These are phyloP conservation scores for Rhizopogon roseolus DNA, from an alignment of 768 basidiomycete genomes.

Conservation along the genomic window DNA sequence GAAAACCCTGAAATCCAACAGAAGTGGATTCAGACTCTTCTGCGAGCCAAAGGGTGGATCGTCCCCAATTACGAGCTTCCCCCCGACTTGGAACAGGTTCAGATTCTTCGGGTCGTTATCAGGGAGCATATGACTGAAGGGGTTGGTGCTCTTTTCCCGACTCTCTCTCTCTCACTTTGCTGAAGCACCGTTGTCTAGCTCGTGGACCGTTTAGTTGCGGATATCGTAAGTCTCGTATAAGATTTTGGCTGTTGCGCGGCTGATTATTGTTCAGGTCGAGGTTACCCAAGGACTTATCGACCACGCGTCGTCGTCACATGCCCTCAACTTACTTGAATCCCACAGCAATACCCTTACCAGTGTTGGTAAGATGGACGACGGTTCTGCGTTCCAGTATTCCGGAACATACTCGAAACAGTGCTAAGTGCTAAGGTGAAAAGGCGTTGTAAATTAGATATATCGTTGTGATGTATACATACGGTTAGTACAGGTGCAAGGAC, in stretches of 20 bases:
- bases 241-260: not conserved
- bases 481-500: too few relatives aligned
- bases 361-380: slow-evolving; percentile 42
- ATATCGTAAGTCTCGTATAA: slow-evolving; percentile 47
- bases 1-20: slow-evolving; percentile 55
- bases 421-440: slow-evolving; percentile 25
- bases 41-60: slow-evolving; percentile 50
- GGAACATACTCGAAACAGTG: slow-evolving; percentile 71
- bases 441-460: not conserved
- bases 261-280: slow-evolving; percentile 41
- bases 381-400: slow-evolving; percentile 40
- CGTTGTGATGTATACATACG: too few relatives aligned
- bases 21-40: slow-evolving; percentile 48
- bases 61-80: slow-evolving; percentile 60
- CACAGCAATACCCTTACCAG: slow-evolving; percentile 20
- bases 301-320: slow-evolving; percentile 43
- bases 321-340: slow-evolving; percentile 39
- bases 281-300: slow-evolving; percentile 55
- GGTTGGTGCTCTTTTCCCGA: slow-evolving; percentile 26
- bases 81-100: slow-evolving; percentile 41
- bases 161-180: slow-evolving; percentile 14
- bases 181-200: slow-evolving; percentile 31
- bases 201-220: slow-evolving; percentile 58
- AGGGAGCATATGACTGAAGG: slow-evolving; percentile 50
- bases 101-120: slow-evolving; percentile 62